A percentile compares a stretch with the other conserved stretches of the same genome.
Conservation (phyloP, 495 filamentous ascomycete species). For the Emericellopsis terricola region DNA sequence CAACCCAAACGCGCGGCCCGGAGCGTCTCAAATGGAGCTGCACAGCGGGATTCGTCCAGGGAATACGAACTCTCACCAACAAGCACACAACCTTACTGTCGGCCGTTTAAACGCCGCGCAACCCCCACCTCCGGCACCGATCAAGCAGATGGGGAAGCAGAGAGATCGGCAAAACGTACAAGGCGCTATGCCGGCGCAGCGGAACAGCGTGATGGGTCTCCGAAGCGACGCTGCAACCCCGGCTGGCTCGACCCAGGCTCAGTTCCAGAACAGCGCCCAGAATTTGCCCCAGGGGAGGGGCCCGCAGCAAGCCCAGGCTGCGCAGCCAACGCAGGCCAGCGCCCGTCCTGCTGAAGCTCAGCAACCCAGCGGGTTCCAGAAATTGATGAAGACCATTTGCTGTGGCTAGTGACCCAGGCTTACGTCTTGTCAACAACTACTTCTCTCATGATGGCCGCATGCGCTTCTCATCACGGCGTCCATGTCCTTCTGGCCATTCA, state of each 20-base stretch:
- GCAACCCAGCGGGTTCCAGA: conserved; percentile 40
- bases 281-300: conserved; percentile 57
- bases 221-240: conserved; percentile 52
- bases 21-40: conserved; percentile 60
- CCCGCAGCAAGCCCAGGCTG: conserved; percentile 34
- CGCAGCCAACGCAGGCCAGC: conserved; percentile 25
- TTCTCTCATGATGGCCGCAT: too few species aligned
- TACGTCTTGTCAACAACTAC: not conserved
- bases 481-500: not conserved
- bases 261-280: conserved; percentile 78
- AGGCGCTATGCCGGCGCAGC: conserved; percentile 54
- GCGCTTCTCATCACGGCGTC: too few species aligned
- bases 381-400: conserved; percentile 69
- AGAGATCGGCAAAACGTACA: conserved; percentile 68
- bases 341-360: conserved; percentile 21
- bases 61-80: conserved; percentile 40
- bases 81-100: conserved; percentile 47
- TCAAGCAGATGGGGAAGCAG: conserved; percentile 56
- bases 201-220: conserved; percentile 48
- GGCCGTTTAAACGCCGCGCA: conserved; percentile 95
- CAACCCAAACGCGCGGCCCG: conserved; percentile 51
- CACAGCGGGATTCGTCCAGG: conserved; percentile 42
- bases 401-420: conserved; percentile 41
- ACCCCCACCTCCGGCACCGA: conserved; percentile 77
- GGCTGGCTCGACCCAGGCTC: conserved; percentile 67